These are phyloP conservation scores for Saccharomycopsis sp. DNA, from an alignment of 805 yeast species.

Conservation along the genomic window DNA sequence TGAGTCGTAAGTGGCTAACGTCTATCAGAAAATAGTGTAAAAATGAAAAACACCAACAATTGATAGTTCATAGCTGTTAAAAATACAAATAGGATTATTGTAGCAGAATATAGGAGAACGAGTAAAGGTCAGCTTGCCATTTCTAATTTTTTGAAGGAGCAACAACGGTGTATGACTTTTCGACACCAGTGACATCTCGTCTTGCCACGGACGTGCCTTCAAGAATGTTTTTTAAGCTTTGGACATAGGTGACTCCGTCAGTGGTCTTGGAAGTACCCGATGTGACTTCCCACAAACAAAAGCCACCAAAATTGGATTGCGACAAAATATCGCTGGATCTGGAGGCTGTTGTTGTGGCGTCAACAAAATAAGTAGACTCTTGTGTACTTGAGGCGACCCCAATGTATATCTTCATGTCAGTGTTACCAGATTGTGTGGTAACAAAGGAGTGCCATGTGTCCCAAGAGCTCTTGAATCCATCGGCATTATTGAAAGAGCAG, in stretches of 20 bases:
- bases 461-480: constrained; percentile 38
- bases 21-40: neutral
- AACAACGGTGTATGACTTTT: neutral
- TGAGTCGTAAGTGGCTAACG: neutral
- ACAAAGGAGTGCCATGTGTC: constrained; percentile 39
- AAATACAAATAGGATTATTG: neutral
- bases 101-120: neutral
- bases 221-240: constrained; percentile 13
- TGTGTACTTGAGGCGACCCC: constrained; percentile 51
- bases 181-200: neutral
- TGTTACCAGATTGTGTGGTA: constrained; percentile 38
- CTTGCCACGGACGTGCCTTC: constrained; percentile 3
- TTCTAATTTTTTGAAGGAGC: neutral
- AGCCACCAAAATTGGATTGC: constrained; percentile 13
- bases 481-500: constrained; percentile 37
- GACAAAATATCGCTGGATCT: neutral
- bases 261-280: constrained; percentile 6
- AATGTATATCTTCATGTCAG: constrained; percentile 46
- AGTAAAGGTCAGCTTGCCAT: neutral
- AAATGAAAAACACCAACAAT: too few species aligned
- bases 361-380: constrained; percentile 53
- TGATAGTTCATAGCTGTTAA: neutral
- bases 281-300: constrained; percentile 17
- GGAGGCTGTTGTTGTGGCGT: constrained; percentile 20
- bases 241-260: constrained; percentile 12